phyloP scores from a whole-genome alignment of 1,284 basidiomycete genomes.

The Puccinia horiana region DNA sequence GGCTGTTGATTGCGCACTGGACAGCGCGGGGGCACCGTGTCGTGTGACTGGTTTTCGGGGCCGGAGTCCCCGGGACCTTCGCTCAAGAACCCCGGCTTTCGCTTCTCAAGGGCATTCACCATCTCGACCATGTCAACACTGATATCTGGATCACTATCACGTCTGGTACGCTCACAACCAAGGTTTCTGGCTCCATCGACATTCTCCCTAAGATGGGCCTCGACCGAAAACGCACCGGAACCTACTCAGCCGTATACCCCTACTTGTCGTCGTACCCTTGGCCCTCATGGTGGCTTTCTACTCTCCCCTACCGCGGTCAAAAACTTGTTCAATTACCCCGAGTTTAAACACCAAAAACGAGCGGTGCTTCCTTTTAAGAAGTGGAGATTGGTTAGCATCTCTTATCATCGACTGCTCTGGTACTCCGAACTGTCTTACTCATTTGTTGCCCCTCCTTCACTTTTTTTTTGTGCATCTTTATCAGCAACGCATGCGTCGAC shows the following conservation, averaged over 20 bases:
- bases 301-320: conserved; percentile 25
- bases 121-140: neutral
- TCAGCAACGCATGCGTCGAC: conserved; percentile 40
- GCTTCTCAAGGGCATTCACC: neutral
- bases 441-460: neutral
- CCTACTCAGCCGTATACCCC: neutral
- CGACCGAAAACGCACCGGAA: neutral
- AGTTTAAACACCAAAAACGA: conserved; percentile 31
- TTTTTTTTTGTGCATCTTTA: neutral
- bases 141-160: neutral
- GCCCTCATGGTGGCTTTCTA: conserved; percentile 34
- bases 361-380: conserved; percentile 27
- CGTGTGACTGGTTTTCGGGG: too few species aligned
- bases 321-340: conserved; percentile 38
- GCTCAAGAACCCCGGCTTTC: neutral
- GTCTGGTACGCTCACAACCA: neutral
- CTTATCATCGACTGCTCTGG: neutral
- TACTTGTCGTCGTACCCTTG: neutral
- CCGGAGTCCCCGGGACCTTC: too few species aligned
- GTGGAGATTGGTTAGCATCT: conserved; percentile 32
- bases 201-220: neutral
- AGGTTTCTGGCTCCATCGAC: neutral
- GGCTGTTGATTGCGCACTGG: too few species aligned
- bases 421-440: neutral
- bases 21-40: too few species aligned